Conservation (phyloP, 2,329 filamentous ascomycete species). For the Xylaria sp. region DNA sequence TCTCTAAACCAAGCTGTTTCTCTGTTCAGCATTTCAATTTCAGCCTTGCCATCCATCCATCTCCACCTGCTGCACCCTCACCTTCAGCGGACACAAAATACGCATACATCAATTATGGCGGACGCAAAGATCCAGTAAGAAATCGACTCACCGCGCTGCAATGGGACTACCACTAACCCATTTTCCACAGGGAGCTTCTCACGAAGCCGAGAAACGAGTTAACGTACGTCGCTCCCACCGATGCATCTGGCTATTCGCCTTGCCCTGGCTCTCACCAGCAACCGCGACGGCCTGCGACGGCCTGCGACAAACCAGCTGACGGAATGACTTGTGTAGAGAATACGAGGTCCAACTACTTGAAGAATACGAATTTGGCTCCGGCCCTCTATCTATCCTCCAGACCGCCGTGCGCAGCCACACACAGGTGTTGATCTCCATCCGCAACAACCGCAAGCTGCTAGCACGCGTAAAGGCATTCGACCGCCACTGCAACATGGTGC, state of each 20-base stretch:
- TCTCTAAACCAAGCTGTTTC: neutral
- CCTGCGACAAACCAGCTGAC: constrained; percentile 3
- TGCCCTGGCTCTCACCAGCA: constrained; percentile 24
- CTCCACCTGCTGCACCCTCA: constrained; percentile 5
- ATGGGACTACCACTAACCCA: neutral
- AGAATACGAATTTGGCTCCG: constrained; percentile 79
- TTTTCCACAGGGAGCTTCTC: constrained; percentile 73
- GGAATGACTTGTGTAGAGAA: constrained; percentile 43
- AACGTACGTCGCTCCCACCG: constrained; percentile 68
- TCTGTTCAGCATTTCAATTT: constrained; percentile 4
- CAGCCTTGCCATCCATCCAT: constrained; percentile 27
- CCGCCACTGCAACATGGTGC: constrained; percentile 98
- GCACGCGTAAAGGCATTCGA: constrained; percentile 98
- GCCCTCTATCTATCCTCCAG: constrained; percentile 90
- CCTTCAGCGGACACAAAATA: constrained; percentile 3
- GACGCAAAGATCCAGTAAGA: constrained; percentile 70
- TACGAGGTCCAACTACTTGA: constrained; percentile 66
- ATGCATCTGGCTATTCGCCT: constrained; percentile 4
- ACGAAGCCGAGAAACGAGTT: constrained; percentile 88
- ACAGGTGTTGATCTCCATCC: constrained; percentile 95
- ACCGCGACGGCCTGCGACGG: too few relatives aligned
- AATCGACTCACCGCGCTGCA: neutral
- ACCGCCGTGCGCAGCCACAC: constrained; percentile 93
- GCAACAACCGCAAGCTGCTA: constrained; percentile 97
- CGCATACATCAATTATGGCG: constrained; percentile 35